Evolutionary conservation across 2,329 filamentous ascomycete species (phyloP), one percentile per base, ranked within the genome.

Genomic region (Ceratocystis huliohia): DNA sequence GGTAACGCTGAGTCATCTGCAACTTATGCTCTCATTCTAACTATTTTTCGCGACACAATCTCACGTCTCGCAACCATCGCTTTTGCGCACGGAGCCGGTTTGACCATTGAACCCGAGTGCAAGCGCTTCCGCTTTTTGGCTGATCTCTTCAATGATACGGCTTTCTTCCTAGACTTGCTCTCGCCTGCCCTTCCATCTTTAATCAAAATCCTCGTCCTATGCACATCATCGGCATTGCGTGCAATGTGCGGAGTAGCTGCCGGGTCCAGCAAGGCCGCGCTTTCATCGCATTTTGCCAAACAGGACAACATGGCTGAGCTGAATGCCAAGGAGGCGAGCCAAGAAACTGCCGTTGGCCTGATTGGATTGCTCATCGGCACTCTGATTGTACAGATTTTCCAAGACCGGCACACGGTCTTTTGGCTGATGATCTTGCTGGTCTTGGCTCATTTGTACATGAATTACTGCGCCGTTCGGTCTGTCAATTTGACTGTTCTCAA

Each of bases 241-340:
- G 79, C 82, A 0, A 77, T 96, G 0, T 97, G 94, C 73, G 94
- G 93, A 30, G 91, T 97, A 4, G 89, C 93, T 0, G 93, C 91
- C 0, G 91, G 89, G 13, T 91, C 90, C 65, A 88, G 89, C 69
- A 97, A 97, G 75, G 93, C 93, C 1, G 92, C 88, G 69, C 77
- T 99, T 70, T 94, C 89, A 73, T 88, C 90, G 10, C 94, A 99
- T 76, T 97, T 99, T 78, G 91, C 93, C 7, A 84, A 81, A 70
- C 85, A 86, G 73, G 89, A 91, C 46, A 97, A 96, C 74, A 77
- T 97, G 57, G 93, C 90, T 1, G 93, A 97, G 75, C 80, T 99
- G 66, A 97, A 96, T 76, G 92, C 93, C 66, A 86, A 96, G 82
- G 93, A 97, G 74, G 91, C 91, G 13, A 95, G 89, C 70, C 94